Percentiles rank a stretch among this genome's conserved stretches.
These are phyloP conservation scores for Cicer bijugum DNA, from an alignment of 306 rosid genomes.

Conservation along the genomic window DNA sequence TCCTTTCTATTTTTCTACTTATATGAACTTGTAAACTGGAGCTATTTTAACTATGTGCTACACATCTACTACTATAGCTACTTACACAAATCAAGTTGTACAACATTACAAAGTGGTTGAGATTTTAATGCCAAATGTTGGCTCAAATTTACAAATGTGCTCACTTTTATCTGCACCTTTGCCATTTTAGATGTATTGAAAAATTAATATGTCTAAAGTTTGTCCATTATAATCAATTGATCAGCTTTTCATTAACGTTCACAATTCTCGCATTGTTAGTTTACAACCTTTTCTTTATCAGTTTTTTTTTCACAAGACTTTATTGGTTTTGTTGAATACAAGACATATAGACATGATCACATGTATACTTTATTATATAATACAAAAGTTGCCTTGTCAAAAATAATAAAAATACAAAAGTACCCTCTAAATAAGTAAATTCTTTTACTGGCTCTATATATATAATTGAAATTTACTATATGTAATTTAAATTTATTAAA, in stretches of 20 bases:
- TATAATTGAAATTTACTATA: too few relatives aligned
- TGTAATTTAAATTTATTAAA: too few relatives aligned
- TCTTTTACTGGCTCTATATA: too few relatives aligned
- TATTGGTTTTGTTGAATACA: too few relatives aligned
- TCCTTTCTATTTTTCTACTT: conserved; percentile 46
- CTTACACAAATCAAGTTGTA: conserved; percentile 54
- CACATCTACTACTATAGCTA: conserved; percentile 49
- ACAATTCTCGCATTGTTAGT: background rate
- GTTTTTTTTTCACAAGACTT: background rate
- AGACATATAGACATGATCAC: too few relatives aligned
- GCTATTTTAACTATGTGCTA: conserved; percentile 46
- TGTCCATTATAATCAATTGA: conserved; percentile 33
- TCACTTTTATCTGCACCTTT: conserved; percentile 51
- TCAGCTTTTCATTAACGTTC: conserved; percentile 18
- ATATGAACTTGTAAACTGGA: conserved; percentile 45
- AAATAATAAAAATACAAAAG: too few relatives aligned
- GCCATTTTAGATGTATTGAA: conserved; percentile 38
- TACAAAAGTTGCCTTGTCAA: too few relatives aligned
- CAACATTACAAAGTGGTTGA: conserved; percentile 50
- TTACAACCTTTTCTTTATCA: background rate
- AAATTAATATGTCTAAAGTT: conserved; percentile 46
- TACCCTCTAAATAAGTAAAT: too few relatives aligned
- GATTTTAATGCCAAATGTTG: conserved; percentile 57
- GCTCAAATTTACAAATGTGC: conserved; percentile 49
- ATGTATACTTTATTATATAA: too few relatives aligned